Evolutionary conservation across 1,284 basidiomycete species (phyloP).

Genomic region (Veloboletus limbatus): DNA sequence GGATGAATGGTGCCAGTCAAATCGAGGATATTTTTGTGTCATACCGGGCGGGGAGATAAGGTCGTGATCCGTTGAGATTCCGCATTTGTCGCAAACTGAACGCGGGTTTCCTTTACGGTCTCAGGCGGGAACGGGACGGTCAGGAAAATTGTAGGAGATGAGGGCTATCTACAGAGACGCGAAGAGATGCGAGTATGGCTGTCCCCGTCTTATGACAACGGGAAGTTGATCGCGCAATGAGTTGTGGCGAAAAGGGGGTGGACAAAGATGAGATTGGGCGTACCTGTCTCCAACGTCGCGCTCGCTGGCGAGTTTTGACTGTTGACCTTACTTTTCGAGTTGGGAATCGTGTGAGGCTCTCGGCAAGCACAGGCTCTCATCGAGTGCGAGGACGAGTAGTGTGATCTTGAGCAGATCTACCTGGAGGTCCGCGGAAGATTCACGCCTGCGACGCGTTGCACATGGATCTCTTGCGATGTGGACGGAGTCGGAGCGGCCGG

Average conservation of each 20-base stretch:
- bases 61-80: conserved; percentile 34
- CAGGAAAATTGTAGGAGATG: conserved; percentile 5
- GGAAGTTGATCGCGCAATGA: conserved; percentile 9
- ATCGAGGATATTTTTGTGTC: conserved; percentile 9
- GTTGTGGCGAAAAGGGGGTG: conserved; percentile 32
- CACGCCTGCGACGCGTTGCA: conserved; percentile 25
- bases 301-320: conserved; percentile 9
- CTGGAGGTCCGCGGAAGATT: conserved; percentile 34
- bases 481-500: conserved; percentile 30
- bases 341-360: no score
- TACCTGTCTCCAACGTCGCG: conserved; percentile 14
- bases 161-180: conserved; percentile 9
- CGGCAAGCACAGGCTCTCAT: no score
- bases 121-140: conserved; percentile 1
- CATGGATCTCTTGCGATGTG: conserved; percentile 35
- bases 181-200: conserved; percentile 4
- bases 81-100: conserved; percentile 3
- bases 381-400: conserved; percentile 22
- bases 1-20: conserved; percentile 11
- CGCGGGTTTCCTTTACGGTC: conserved; percentile 9
- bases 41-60: conserved; percentile 29
- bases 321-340: conserved; percentile 25
- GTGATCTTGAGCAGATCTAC: conserved; percentile 30
- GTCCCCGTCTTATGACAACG: conserved; percentile 11
- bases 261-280: conserved; percentile 22